Conservation (phyloP, 768 basidiomycete species). For the Hericium alpestre region DNA sequence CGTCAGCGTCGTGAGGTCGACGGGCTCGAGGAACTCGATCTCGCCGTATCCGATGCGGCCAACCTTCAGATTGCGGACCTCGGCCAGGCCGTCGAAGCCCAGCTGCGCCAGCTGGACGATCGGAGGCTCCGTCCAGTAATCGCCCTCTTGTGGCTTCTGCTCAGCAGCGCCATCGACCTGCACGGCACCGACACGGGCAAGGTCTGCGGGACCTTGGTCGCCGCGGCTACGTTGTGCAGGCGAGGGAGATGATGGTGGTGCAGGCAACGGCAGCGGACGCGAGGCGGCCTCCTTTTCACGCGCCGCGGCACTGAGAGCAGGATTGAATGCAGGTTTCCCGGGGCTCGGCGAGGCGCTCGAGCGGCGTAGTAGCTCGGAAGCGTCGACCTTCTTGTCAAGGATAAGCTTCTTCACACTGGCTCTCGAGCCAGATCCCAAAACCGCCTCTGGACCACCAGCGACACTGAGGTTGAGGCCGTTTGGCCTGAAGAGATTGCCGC, state of each 20-base stretch:
- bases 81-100: conserved; percentile 62
- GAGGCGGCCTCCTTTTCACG: conserved; percentile 57
- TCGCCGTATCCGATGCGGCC: conserved; percentile 89
- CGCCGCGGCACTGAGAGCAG: conserved; percentile 62
- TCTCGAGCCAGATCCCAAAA: conserved; percentile 56
- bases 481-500: conserved; percentile 10
- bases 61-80: conserved; percentile 70
- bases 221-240: conserved; percentile 13
- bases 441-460: conserved; percentile 45
- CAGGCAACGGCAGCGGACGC: conserved; percentile 5
- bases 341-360: conserved; percentile 15
- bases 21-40: conserved; percentile 66
- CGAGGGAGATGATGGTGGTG: conserved; percentile 17
- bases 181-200: conserved; percentile 13
- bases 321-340: conserved; percentile 59
- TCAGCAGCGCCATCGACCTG: conserved; percentile 18
- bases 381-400: conserved; percentile 74
- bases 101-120: conserved; percentile 59
- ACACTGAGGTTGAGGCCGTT: conserved; percentile 39
- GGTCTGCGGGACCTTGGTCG: conserved; percentile 1
- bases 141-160: conserved; percentile 59
- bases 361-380: conserved; percentile 50
- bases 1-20: conserved; percentile 78
- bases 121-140: conserved; percentile 85
- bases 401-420: conserved; percentile 91